phyloP scores from a whole-genome alignment of 2,329 filamentous ascomycete species.

The Xylariaceae sp. region DNA sequence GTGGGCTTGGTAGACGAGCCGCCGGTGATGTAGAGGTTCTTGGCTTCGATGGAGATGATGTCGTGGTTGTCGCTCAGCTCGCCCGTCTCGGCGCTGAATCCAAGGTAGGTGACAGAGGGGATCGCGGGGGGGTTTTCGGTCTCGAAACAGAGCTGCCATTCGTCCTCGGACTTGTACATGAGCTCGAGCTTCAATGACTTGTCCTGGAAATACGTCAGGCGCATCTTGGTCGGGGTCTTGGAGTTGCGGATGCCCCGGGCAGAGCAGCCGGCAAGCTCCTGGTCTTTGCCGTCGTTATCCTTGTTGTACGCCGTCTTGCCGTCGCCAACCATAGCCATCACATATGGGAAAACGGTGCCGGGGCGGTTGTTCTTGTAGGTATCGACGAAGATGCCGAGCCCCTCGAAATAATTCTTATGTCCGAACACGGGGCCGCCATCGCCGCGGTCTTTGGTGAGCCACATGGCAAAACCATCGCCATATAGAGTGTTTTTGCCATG shows the following conservation, averaged over 20 bases:
- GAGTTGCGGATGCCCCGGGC: slow-evolving; percentile 83
- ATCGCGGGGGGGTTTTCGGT: slow-evolving; percentile 66
- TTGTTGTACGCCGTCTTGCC: slow-evolving; percentile 87
- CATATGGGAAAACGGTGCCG: slow-evolving; percentile 90
- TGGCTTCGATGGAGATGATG: slow-evolving; percentile 78
- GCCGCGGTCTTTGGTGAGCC: slow-evolving; percentile 91
- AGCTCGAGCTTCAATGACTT: slow-evolving; percentile 85
- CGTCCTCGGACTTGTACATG: slow-evolving; percentile 84
- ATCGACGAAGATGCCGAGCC: slow-evolving; percentile 91
- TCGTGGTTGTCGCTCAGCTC: slow-evolving; percentile 98
- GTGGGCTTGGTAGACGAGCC: slow-evolving; percentile 41
- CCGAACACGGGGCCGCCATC: slow-evolving; percentile 82
- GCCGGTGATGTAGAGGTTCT: slow-evolving; percentile 74
- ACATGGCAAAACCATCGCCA: slow-evolving; percentile 95
- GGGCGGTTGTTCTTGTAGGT: slow-evolving; percentile 99
- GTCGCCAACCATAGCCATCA: slow-evolving; percentile 98
- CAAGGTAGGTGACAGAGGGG: slow-evolving; percentile 69
- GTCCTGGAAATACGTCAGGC: slow-evolving; percentile 94
- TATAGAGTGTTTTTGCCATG: slow-evolving; percentile 84
- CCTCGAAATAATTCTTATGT: slow-evolving; percentile 81
- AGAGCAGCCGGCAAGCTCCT: slow-evolving; percentile 91
- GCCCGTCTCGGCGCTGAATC: slow-evolving; percentile 83
- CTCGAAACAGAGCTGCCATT: slow-evolving; percentile 89
- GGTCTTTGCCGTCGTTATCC: slow-evolving; percentile 86
- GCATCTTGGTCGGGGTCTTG: slow-evolving; percentile 73